These are phyloP conservation scores for Rhizopus delemar DNA, from an alignment of 371 early-diverging fungal genomes.

Conservation along the genomic window DNA sequence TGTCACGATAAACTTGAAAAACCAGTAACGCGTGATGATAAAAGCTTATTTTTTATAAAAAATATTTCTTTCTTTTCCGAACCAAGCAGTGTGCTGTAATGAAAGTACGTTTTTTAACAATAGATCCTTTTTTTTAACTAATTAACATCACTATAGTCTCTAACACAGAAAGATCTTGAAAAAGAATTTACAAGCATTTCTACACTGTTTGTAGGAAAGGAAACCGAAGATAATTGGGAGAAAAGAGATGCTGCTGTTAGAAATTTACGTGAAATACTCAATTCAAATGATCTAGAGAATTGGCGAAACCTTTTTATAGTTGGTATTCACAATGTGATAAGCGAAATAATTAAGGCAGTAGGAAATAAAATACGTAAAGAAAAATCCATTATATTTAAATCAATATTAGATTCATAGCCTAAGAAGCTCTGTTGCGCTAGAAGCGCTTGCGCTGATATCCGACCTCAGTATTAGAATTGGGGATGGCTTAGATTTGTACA, in stretches of 20 bases:
- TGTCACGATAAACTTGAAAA: too few relatives aligned
- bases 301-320: constrained; percentile 3
- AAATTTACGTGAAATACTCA: neutral
- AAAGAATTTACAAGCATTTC: constrained; percentile 14
- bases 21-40: too few relatives aligned
- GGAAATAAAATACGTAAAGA: neutral
- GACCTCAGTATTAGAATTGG: constrained; percentile 28
- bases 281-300: neutral
- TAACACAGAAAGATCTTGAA: constrained; percentile 14
- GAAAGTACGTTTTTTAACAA: too few relatives aligned
- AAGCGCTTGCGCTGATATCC: constrained; percentile 24
- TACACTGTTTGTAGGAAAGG: constrained; percentile 20
- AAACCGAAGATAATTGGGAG: constrained; percentile 25
- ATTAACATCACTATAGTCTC: neutral
- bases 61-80: too few relatives aligned
- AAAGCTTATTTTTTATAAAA: too few relatives aligned
- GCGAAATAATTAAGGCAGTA: constrained; percentile 20
- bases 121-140: too few relatives aligned
- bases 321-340: constrained; percentile 10
- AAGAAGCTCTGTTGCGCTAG: constrained; percentile 31
- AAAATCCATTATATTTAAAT: neutral
- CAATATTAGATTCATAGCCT: constrained; percentile 35
- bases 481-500: constrained; percentile 23
- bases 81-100: too few relatives aligned
- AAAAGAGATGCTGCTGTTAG: constrained; percentile 10